A percentile compares a stretch with the other conserved stretches of the same genome.
Conservation (phyloP, 306 rosid species). For the Inga leiocalycina region DNA sequence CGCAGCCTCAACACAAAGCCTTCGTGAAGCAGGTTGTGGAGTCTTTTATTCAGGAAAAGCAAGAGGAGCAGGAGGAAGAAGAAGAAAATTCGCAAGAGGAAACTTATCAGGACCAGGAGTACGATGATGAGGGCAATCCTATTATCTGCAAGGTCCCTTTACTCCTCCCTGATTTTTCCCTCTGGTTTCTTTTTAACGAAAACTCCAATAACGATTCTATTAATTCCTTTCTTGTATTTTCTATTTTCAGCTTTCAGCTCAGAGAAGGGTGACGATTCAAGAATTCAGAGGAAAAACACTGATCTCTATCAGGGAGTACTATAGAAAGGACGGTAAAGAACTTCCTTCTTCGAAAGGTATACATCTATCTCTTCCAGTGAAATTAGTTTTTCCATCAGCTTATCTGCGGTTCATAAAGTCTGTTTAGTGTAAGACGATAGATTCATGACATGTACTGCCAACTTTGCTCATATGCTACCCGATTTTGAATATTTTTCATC, state of each 20-base stretch:
- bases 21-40: slow-evolving; percentile 65
- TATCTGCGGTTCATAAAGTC: not conserved
- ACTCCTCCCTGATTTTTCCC: not conserved
- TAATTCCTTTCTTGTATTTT: not conserved
- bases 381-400: not conserved
- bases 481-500: not conserved
- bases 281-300: slow-evolving; percentile 79
- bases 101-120: slow-evolving; percentile 46
- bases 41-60: slow-evolving; percentile 61
- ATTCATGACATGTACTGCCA: not conserved
- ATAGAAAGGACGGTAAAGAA: slow-evolving; percentile 70
- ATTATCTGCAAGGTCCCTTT: slow-evolving; percentile 74
- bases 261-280: slow-evolving; percentile 80
- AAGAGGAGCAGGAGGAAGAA: not conserved
- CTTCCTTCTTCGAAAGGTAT: slow-evolving; percentile 86
- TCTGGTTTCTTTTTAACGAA: slow-evolving; percentile 18
- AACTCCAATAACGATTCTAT: not conserved
- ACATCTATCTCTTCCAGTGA: not conserved
- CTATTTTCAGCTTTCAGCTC: slow-evolving; percentile 63
- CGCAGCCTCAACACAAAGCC: slow-evolving; percentile 60
- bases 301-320: slow-evolving; percentile 81
- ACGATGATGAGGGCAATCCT: slow-evolving; percentile 76
- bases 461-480: not conserved
- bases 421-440: not conserved
- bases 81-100: slow-evolving; percentile 11